phyloP scores from a whole-genome alignment of 2,329 filamentous ascomycete genomes.

The Aspergillus flavus region DNA sequence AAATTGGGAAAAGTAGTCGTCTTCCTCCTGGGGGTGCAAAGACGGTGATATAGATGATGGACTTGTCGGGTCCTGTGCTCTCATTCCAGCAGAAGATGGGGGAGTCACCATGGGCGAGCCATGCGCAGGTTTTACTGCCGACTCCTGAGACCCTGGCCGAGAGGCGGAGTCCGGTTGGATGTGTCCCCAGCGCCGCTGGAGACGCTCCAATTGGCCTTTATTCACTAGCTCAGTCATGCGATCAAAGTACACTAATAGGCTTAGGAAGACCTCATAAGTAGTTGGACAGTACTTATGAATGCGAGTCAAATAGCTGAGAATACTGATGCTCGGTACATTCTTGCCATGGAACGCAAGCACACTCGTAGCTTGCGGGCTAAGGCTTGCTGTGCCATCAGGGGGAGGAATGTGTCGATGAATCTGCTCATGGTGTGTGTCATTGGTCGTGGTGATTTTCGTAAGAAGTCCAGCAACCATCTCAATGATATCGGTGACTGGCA shows the following conservation, averaged over 20 bases:
- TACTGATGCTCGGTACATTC: conserved; percentile 96
- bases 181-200: conserved; percentile 38
- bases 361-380: conserved; percentile 66
- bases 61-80: conserved; percentile 37
- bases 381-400: conserved; percentile 59
- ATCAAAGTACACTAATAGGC: conserved; percentile 94
- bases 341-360: conserved; percentile 97
- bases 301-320: conserved; percentile 89
- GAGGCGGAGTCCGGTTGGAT: conserved; percentile 19
- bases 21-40: conserved; percentile 42
- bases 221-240: conserved; percentile 98
- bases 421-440: conserved; percentile 91
- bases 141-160: conserved; percentile 22
- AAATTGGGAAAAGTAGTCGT: conserved; percentile 65
- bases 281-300: conserved; percentile 99
- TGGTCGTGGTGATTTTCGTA: conserved; percentile 96
- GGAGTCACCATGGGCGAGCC: conserved; percentile 39
- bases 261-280: conserved; percentile 96
- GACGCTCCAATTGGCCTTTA: conserved; percentile 69
- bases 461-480: conserved; percentile 97
- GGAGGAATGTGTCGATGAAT: conserved; percentile 73
- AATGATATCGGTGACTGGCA: conserved; percentile 96
- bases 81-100: conserved; percentile 37
- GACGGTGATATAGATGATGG: conserved; percentile 38
- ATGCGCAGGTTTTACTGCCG: conserved; percentile 22